Evolutionary conservation across 768 basidiomycete species (phyloP), one percentile per base, ranked within the genome.

Genomic region (Obba rivulosa): DNA sequence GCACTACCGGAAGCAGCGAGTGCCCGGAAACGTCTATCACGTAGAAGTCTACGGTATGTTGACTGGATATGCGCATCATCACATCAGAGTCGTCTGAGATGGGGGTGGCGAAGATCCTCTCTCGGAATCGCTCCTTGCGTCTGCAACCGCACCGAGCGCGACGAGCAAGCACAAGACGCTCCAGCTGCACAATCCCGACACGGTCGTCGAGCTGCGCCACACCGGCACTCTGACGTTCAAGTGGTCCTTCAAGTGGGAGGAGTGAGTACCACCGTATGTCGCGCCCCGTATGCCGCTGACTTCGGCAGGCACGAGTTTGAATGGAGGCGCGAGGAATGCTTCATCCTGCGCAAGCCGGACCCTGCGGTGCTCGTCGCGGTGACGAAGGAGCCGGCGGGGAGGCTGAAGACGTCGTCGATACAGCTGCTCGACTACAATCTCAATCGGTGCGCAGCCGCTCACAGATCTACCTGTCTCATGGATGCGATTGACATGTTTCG

Each of bases 381-480:
- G 23, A 89, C 87, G 2, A 89, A 84, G 58, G 90, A 90, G 51
- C 77, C 81, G 1, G 70, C 80, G 2, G 83, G 85, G 7, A 72
- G 79, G 20, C 69, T 84, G 39, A 84, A 80, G 58, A 80, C 83
- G 11, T 64, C 76, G 0, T 74, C 81, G 2, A 71, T 90, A 23
- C 90, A 92, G 58, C 78, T 92, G 21, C 69, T 92, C 4, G 89
- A 92, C 63, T 92, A 92, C 55, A 92, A 92, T 57, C 71, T 92
- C 34, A 80, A 90, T 57, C 69, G 89, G 88, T 83, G 51, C 41
- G 69, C 55, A 24, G 37, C 7, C 11, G 37, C 17, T 35, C 14
- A 16, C 17, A 21, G 7, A 13, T 41, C 37, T 21, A 50, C 22
- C 34, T 23, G 22, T 28, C 4, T 36, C 40, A 31, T 24, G 22